Evolutionary conservation across 164 flowering plant genomes (phyloP).

Genomic region (Buxus sempervirens): DNA sequence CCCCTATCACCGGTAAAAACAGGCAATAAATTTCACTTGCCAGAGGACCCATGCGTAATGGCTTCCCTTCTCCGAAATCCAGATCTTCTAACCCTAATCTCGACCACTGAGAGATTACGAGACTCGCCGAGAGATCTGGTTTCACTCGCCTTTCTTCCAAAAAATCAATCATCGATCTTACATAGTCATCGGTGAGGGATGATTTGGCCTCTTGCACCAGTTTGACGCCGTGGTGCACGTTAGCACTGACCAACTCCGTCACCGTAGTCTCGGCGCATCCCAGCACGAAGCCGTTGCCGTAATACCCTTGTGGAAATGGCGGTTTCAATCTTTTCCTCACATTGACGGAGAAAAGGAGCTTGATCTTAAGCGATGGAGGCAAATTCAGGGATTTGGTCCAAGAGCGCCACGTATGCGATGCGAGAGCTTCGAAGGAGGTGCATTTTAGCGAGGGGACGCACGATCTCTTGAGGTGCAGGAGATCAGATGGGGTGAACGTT

Average conservation of each 20-base stretch:
- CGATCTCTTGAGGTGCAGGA: slow-evolving; percentile 56
- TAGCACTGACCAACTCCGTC: slow-evolving; percentile 36
- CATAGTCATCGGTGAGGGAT: slow-evolving; percentile 38
- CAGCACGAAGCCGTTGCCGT: slow-evolving; percentile 85
- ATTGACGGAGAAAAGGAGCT: slow-evolving; percentile 79
- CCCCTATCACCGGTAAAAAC: slow-evolving; percentile 69
- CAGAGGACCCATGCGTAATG: slow-evolving; percentile 71
- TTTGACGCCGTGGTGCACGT: slow-evolving; percentile 44
- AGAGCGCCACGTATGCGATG: slow-evolving; percentile 85
- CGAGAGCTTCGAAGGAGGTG: slow-evolving; percentile 83
- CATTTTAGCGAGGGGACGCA: slow-evolving; percentile 68
- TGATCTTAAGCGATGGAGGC: slow-evolving; percentile 36
- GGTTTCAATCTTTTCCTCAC: slow-evolving; percentile 45
- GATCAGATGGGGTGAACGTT: slow-evolving; percentile 51
- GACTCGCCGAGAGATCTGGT: slow-evolving; percentile 50
- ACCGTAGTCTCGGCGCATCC: slow-evolving; percentile 68
- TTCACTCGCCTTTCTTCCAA: slow-evolving; percentile 53
- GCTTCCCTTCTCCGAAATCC: slow-evolving; percentile 86
- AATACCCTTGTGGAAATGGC: slow-evolving; percentile 59
- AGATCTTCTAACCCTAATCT: slow-evolving; percentile 72
- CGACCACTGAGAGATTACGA: slow-evolving; percentile 87
- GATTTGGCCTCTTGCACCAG: slow-evolving; percentile 65
- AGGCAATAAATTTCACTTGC: slow-evolving; percentile 75
- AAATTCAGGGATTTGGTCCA: slow-evolving; percentile 64
- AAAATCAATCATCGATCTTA: slow-evolving; percentile 53